Evolutionary conservation across 169 alveolate genomes (phyloP), one percentile per base, ranked within the genome.

Genomic region (Eimeria acervulina): DNA sequence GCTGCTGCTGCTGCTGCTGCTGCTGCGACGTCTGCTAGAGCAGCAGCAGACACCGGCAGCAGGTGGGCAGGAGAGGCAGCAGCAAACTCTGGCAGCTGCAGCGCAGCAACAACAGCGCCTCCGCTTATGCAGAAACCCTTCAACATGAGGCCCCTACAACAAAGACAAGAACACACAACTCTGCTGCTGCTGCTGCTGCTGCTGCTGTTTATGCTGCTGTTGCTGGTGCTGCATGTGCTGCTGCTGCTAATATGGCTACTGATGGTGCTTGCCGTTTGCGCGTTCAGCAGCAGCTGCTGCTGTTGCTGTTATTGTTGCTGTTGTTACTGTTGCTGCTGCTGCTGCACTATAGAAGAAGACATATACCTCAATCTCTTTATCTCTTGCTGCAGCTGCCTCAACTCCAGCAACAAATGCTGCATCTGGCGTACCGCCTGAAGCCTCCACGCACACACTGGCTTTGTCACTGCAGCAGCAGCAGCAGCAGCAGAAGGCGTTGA

Each of bases 41-140:
- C 84, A 72, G 84, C 33, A 12, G 84, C 12, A 72, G 84, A 72
- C n/a, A 40, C 84, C 38, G 84, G 84, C 84, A 72, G 42, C 84
- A 72, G 2, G 47, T 72, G 84, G 7, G 51, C 55, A 47, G 55
- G 55, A 12, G 55, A 47, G 12, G 55, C 55, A 47, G 55, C 55
- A 47, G 55, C 55, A 47, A 47, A 36, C 7, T 40, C 84, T n/a
- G 84, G 84, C 84, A 72, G 42, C 51, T 72, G 42, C 84, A 72
- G 42, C 38, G 84, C 84, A 72, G 51, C 84, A 72, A 36, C 84
- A 31, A 10, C 38, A 28, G 84, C 42, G 42, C 51, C 51, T 26
- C n/a, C 84, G 28, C 23, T 40, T 23, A 33, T 10, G 47, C 51
- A 36, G 51, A 72, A 72, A 7, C 84, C 84, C n/a, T 40, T 31